These are phyloP conservation scores for Leishmania turanica DNA, from an alignment of 208 protist genomes.

Conservation along the genomic window DNA sequence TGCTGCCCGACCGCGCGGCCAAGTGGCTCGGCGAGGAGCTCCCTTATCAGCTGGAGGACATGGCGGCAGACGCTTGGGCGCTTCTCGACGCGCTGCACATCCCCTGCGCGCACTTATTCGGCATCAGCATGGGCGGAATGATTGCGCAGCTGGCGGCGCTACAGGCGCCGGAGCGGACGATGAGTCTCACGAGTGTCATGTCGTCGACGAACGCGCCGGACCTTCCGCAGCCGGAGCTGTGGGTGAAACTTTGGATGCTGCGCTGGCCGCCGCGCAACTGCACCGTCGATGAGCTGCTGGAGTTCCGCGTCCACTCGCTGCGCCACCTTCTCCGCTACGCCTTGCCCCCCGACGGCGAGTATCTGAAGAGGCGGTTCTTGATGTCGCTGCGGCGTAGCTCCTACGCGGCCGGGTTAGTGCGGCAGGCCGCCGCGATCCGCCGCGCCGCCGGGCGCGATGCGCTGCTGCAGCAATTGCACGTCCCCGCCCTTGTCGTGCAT, in stretches of 20 bases:
- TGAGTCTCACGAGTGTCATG: slow-evolving; percentile 76
- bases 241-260: slow-evolving; percentile 83
- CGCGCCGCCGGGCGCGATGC: slow-evolving; percentile 54
- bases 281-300: slow-evolving; percentile 66
- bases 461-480: slow-evolving; percentile 35
- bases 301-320: slow-evolving; percentile 65
- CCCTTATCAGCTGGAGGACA: slow-evolving; percentile 72
- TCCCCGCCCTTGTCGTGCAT: slow-evolving; percentile 75
- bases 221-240: slow-evolving; percentile 64
- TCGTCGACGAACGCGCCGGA: slow-evolving; percentile 77
- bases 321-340: slow-evolving; percentile 48
- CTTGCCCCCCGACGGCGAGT: slow-evolving; percentile 57
- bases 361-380: slow-evolving; percentile 63
- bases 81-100: slow-evolving; percentile 62
- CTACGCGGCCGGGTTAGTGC: slow-evolving; percentile 63
- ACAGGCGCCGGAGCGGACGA: slow-evolving; percentile 54
- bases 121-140: slow-evolving; percentile 86
- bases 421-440: slow-evolving; percentile 70
- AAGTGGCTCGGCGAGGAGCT: slow-evolving; percentile 65
- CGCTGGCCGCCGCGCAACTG: slow-evolving; percentile 58
- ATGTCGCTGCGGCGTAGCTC: slow-evolving; percentile 61
- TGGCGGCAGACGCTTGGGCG: slow-evolving; percentile 66
- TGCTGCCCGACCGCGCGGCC: slow-evolving; percentile 47
- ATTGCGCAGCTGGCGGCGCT: slow-evolving; percentile 69
- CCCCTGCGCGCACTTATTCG: slow-evolving; percentile 67